Base-by-base conservation (phyloP, 306 rosid species). In the Medicago arabica region DNA sequence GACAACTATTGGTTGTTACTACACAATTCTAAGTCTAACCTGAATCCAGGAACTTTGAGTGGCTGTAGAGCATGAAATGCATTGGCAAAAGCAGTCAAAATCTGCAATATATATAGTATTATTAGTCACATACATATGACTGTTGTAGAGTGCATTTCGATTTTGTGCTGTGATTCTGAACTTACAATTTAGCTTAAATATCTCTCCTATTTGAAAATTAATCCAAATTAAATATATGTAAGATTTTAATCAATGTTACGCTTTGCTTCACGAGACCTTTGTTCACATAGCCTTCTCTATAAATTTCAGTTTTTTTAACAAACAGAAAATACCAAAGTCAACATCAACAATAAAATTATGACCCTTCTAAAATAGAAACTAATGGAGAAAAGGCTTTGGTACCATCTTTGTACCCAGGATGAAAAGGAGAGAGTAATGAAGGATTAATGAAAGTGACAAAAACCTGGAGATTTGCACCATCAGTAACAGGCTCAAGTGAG, bases 11-110 rank as follows among this genome's bases (percentile, higher is more conserved):
- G 31, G 31, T 4, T 3, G 31, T 28, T 28, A 28, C 4, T 28
- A 28, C 4, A 28, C 31, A 25, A 25, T 25, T 25, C 28, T 25
- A 25, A 25, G 8, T 14, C 34, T 59, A 71, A 96, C 98, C 99
- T 96, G 97, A 96, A 96, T 50, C 88, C 86, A 74, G 98, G 97
- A 83, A 96, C 91, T 78, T 90, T 89, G 74, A 92, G 96, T 68
- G 99, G 99, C 82, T 96, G 99, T 83, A 96, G 82, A 60, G 90
- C 90, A 88, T 96, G 97, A 82, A 90, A 96, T 77, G 98, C 91
- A 79, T 87, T 90, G 68, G 98, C 97, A 74, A 92, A 92, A 25
- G 82, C 78, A 54, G 89, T 85, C 88, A 96, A 88, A 70, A 96
- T 89, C 99, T 96, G 97, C 81, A 84, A 72, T 25, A 79, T 10